Evolutionary conservation across 805 yeast genomes (phyloP), one percentile per base, ranked within the genome.

Genomic region (Hanseniaspora singularis): DNA sequence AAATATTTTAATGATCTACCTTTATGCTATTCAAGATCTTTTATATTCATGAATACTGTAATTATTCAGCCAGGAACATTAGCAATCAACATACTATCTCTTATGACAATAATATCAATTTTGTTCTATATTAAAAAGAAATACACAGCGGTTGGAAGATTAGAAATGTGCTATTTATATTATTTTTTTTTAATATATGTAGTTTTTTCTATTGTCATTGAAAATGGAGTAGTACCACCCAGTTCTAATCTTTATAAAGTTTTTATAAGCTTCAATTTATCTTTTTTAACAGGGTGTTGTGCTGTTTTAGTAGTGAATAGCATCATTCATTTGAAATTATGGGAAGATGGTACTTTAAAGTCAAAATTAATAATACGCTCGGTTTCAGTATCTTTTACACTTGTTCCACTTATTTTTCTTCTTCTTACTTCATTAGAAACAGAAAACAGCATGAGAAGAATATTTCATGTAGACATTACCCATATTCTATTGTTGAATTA

Each of bases 91-190:
- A 20, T 46, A 2, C 16, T 46, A 12, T 39, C 44, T 11, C 33
- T 46, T 33, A n/a, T 46, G 1, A 36, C 40, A 8, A 39, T 46
- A 18, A 18, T 38, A 11, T 14, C 79, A 41, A 72, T 86, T 54
- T 82, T 88, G 47, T 68, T 87, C 11, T 83, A 79, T 67, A 79
- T 88, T 37, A 71, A 88, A 59, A 69, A 79, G 50, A 86, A 89
- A 67, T 88, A 84, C 60, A 92, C 98, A 0, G 96, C 97, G 11
- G 88, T 92, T 50, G 97, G 96, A 3, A 71, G 97, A 51, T 70
- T 77, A 11, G 98, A 92, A 59, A 81, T 87, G 78, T 63, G 85
- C 46, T 75, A 73, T 53, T 80, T 83, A 57, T 80, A 78, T 62
- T 77, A 80, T 62, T 56, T 75, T 34, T 70, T 72, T 51, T 66